phyloP scores from a whole-genome alignment of 345 rosid species.

The Eucalyptus polyanthemos region DNA sequence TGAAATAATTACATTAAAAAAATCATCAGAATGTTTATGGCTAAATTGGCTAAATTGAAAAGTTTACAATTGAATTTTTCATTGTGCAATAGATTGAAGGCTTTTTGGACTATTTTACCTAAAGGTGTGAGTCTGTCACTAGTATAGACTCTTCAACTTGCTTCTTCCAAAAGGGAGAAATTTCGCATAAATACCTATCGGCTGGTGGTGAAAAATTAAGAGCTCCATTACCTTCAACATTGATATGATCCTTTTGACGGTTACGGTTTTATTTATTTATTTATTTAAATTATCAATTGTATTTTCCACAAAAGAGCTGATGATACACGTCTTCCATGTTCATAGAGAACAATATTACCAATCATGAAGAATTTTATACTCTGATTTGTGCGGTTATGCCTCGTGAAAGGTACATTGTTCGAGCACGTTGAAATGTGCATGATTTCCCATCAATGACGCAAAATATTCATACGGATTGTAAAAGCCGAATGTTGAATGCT shows the following conservation, averaged over 20 bases:
- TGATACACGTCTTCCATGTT: neutral
- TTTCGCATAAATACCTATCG: neutral
- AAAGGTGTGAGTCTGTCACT: neutral
- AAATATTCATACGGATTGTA: neutral
- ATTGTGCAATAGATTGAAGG: fast-evolving
- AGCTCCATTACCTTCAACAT: neutral
- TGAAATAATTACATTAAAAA: too few relatives aligned
- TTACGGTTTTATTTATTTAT: neutral
- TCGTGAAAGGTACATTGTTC: neutral
- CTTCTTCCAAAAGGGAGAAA: neutral
- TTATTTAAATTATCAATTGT: neutral
- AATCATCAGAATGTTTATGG: too few relatives aligned
- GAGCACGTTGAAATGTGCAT: neutral
- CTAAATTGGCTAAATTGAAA: too few relatives aligned
- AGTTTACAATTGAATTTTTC: too few relatives aligned
- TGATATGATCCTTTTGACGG: neutral
- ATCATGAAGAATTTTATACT: neutral
- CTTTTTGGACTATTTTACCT: neutral
- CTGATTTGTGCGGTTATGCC: neutral
- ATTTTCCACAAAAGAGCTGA: neutral
- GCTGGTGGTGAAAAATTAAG: neutral
- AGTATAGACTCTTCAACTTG: neutral
- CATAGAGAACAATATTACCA: neutral
- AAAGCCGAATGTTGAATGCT: neutral
- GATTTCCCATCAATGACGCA: neutral